Conservation (phyloP, 306 rosid species). For the Quercus cerris region DNA sequence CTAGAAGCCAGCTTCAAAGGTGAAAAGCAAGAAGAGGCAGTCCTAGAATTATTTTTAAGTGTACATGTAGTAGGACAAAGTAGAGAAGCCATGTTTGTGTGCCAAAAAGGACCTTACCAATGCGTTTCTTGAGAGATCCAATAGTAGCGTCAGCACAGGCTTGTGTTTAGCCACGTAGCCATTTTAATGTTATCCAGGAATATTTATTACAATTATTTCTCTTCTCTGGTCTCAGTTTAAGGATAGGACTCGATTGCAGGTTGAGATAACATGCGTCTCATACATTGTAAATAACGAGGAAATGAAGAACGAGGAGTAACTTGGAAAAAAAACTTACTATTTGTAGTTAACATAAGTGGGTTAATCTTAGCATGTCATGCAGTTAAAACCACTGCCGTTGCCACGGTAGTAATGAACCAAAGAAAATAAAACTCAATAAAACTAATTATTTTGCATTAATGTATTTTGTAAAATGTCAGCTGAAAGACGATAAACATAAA, state of each 20-base stretch:
- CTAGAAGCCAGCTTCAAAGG: slow-evolving; percentile 34
- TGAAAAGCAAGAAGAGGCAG: slow-evolving; percentile 17
- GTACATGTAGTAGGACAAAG: slow-evolving; percentile 47
- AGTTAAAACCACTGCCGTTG: background rate
- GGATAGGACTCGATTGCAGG: background rate
- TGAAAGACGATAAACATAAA: no score
- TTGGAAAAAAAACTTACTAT: no score
- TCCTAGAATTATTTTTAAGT: slow-evolving; percentile 37
- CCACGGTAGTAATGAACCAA: background rate
- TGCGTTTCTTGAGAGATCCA: slow-evolving; percentile 6
- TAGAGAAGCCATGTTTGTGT: slow-evolving; percentile 55
- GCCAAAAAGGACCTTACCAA: background rate
- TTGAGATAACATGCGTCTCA: no score
- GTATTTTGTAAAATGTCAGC: no score
- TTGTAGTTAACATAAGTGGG: no score
- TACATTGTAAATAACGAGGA: no score
- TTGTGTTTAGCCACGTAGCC: slow-evolving; percentile 35
- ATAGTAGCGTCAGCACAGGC: slow-evolving; percentile 34
- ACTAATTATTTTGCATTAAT: no score
- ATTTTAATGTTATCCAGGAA: slow-evolving; percentile 40
- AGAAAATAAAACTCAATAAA: no score
- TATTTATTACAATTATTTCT: background rate
- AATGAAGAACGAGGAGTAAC: no score
- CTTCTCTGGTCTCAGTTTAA: slow-evolving; percentile 23
- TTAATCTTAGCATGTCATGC: background rate